A percentile compares a stretch with the other conserved stretches of the same genome.
These are phyloP conservation scores for Cladophialophora exuberans DNA, from an alignment of 2,329 filamentous ascomycete genomes.

Conservation along the genomic window DNA sequence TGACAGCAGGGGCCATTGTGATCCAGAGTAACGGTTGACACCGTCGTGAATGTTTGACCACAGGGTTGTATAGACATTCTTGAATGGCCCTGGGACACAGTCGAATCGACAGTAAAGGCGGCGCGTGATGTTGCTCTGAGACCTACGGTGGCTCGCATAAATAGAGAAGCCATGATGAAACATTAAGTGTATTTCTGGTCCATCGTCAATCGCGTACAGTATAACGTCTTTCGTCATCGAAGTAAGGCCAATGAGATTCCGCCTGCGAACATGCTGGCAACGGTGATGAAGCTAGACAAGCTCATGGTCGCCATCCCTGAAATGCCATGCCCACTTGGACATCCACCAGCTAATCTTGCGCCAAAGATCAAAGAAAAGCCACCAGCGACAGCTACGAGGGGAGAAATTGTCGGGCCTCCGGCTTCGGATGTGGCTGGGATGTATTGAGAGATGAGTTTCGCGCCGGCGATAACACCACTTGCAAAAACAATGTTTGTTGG, in stretches of 20 bases:
- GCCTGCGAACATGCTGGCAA: conserved; percentile 60
- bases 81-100: too few species aligned
- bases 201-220: too few species aligned
- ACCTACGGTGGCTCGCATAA: too few species aligned
- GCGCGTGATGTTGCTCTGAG: too few species aligned
- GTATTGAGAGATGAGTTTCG: conserved; percentile 28
- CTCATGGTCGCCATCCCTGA: conserved; percentile 67
- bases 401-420: conserved; percentile 3
- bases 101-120: too few species aligned
- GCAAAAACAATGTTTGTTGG: conserved; percentile 57
- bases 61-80: too few species aligned
- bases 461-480: conserved; percentile 51
- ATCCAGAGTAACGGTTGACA: too few species aligned
- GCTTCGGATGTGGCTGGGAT: conserved; percentile 17
- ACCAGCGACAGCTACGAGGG: conserved; percentile 53
- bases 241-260: conserved; percentile 44
- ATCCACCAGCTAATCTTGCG: conserved; percentile 65
- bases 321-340: conserved; percentile 71
- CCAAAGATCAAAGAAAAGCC: conserved; percentile 64
- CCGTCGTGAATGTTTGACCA: too few species aligned
- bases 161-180: too few species aligned
- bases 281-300: conserved; percentile 64
- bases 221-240: conserved; percentile 6
- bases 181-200: too few species aligned
- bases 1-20: too few species aligned